Conservation (phyloP, 768 basidiomycete species). For the Coprinopsis cinerea region DNA sequence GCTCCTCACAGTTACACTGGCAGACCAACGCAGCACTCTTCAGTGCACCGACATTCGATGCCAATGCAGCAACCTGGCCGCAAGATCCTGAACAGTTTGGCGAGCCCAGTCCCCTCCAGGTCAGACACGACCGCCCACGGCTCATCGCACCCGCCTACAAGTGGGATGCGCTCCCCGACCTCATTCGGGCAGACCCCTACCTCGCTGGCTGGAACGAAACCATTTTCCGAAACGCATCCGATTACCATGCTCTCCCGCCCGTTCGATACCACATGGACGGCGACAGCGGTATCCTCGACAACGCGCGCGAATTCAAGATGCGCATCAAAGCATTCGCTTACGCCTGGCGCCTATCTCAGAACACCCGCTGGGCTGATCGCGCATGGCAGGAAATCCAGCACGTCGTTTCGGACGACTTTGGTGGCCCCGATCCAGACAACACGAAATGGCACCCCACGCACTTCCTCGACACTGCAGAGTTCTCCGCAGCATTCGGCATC, state of each 20-base stretch:
- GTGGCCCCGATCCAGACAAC: conserved; percentile 49
- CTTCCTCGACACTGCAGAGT: conserved; percentile 94
- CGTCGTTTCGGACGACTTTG: conserved; percentile 80
- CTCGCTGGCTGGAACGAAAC: conserved; percentile 83
- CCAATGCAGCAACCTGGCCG: conserved; percentile 62
- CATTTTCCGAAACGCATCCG: conserved; percentile 84
- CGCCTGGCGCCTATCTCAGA: conserved; percentile 84
- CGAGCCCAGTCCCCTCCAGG: conserved; percentile 51
- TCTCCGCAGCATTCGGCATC: conserved; percentile 85
- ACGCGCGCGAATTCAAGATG: conserved; percentile 86
- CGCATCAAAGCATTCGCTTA: conserved; percentile 91
- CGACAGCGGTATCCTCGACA: conserved; percentile 87
- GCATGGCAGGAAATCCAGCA: conserved; percentile 71
- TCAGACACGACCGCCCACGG: conserved; percentile 79
- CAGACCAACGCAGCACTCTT: conserved; percentile 76
- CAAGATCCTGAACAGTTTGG: conserved; percentile 66
- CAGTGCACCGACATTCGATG: conserved; percentile 64
- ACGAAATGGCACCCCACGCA: conserved; percentile 80
- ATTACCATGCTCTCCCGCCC: conserved; percentile 55
- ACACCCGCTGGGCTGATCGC: conserved; percentile 88
- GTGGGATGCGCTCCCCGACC: conserved; percentile 73
- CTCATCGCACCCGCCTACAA: conserved; percentile 90
- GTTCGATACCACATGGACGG: conserved; percentile 74
- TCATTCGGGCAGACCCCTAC: conserved; percentile 84
- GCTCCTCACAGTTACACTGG: conserved; percentile 4